Evolutionary conservation across 2,329 filamentous ascomycete species (phyloP), one percentile per base, ranked within the genome.

Genomic region (Lecanosticta acicola): DNA sequence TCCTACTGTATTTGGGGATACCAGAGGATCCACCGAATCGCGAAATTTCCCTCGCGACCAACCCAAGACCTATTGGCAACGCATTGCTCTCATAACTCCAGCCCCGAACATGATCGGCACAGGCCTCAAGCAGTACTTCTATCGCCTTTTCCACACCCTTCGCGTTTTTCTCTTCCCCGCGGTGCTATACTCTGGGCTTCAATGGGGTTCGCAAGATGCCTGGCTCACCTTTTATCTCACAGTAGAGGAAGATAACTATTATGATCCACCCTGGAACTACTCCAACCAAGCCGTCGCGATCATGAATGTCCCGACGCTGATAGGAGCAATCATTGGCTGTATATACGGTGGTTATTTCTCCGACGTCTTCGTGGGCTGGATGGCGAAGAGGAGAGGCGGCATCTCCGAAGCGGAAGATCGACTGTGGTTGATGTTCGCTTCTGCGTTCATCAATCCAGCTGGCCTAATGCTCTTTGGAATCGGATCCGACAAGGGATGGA

Each of bases 181-280:
- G 1, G 76, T 80, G 8, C 69, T 77, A 51, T 80, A 74, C 50
- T 75, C 76, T 2, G 77, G 77, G 7, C 60, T 80, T 18, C 77
- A 80, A 56, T 80, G 77, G 77, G 77, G 77, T 3, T 68, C 75
- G 21, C 78, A 80, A 59, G 77, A 79, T 52, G 75, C 77, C n/a
- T 79, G 77, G 63, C 63, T 81, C 17, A 75, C 74, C 1, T 80
- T 81, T 58, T 79, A 80, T 51, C 66, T 79, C 24, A 80, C 77
- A 0, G 69, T 80, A 1, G 71, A 79, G 56, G 74, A 80, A 54
- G 75, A 78, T 50, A 72, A 72, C 52, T 80, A 76, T 72, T 73
- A 71, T 19, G 70, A 64, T 0, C 62, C 66, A 8, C 78, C 78
- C 0, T 80, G 74, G 71, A 72, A 77, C 59, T 81, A 80, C 57